phyloP scores from a whole-genome alignment of 192 early-diverging fungal genomes.

The Physocladia obscura region DNA sequence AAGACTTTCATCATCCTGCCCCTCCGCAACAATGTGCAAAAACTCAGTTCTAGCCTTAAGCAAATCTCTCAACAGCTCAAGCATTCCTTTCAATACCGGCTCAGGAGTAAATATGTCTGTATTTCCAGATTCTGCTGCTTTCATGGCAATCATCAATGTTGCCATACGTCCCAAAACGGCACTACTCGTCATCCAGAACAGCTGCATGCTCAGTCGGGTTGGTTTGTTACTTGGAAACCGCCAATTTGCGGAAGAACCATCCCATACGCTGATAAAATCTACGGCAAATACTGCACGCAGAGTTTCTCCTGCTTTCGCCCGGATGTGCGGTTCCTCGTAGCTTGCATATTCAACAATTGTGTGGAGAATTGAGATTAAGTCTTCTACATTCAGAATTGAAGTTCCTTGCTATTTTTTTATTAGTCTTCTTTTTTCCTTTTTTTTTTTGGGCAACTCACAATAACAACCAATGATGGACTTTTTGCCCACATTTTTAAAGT shows the following conservation, averaged over 20 bases:
- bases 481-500: conserved; percentile 74
- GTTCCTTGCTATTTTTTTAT: conserved; percentile 66
- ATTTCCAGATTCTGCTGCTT: background rate
- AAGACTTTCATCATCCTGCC: background rate
- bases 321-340: conserved; percentile 68
- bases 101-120: conserved; percentile 22
- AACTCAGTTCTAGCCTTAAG: conserved; percentile 38
- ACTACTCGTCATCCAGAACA: conserved; percentile 75
- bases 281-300: conserved; percentile 73
- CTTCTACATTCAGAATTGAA: conserved; percentile 62
- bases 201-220: conserved; percentile 62
- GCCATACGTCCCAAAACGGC: conserved; percentile 62
- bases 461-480: conserved; percentile 75
- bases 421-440: background rate
- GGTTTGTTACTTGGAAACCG: conserved; percentile 32
- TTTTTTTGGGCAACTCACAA: too few species aligned
- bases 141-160: conserved; percentile 72
- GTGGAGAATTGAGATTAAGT: conserved; percentile 70
- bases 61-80: conserved; percentile 33
- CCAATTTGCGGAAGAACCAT: conserved; percentile 52
- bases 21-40: conserved; percentile 1
- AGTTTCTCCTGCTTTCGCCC: conserved; percentile 68
- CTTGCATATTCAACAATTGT: conserved; percentile 75
- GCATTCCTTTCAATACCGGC: conserved; percentile 22
- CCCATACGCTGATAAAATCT: conserved; percentile 77